These are phyloP conservation scores for Linnemannia elongata DNA, from an alignment of 192 early-diverging fungal species.

Conservation along the genomic window DNA sequence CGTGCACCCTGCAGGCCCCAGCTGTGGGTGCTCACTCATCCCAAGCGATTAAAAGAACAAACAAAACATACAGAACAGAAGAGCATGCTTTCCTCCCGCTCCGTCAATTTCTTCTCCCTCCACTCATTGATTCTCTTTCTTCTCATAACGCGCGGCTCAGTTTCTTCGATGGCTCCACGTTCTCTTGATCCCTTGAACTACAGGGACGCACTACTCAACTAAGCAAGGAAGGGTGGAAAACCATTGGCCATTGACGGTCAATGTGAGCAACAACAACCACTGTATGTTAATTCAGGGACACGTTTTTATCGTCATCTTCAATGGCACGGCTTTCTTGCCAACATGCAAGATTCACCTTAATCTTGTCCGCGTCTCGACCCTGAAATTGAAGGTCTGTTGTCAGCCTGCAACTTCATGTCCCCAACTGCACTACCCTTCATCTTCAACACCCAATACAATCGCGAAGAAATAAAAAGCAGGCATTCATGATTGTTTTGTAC, in stretches of 20 bases:
- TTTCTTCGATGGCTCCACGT: neutral
- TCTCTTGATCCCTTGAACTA: neutral
- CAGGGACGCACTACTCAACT: neutral
- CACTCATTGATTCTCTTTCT: neutral
- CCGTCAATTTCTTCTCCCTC: neutral
- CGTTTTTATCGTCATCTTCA: too few species aligned
- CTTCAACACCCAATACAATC: too few species aligned
- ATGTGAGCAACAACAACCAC: too few species aligned
- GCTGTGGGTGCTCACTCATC: neutral
- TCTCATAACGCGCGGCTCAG: neutral
- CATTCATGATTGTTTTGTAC: neutral
- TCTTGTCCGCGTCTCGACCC: too few species aligned
- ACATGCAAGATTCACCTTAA: too few species aligned
- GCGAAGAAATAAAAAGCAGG: too few species aligned
- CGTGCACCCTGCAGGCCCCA: slow-evolving; percentile 2
- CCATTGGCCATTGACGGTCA: neutral
- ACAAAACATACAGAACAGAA: neutral
- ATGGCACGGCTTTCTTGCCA: too few species aligned
- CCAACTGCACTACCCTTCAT: too few species aligned
- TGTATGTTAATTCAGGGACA: too few species aligned
- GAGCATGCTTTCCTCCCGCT: neutral
- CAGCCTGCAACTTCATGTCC: too few species aligned
- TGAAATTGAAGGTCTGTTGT: too few species aligned
- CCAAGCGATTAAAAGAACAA: neutral
- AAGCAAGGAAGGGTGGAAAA: neutral